phyloP scores from a whole-genome alignment of 1,284 basidiomycete genomes.

The Ustilago curta region DNA sequence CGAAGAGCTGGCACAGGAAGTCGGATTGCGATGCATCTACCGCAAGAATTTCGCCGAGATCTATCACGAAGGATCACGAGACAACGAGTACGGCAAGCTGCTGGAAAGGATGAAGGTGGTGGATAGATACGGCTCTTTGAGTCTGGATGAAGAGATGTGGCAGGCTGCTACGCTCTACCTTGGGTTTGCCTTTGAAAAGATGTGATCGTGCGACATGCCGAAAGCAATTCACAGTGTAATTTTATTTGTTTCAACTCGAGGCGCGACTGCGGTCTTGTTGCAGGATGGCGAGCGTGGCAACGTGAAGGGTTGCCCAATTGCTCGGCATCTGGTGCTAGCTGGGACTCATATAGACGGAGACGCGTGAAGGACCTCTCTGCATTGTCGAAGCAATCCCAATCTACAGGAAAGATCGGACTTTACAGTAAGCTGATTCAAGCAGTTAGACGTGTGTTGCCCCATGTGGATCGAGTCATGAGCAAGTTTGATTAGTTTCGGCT shows the following conservation, averaged over 20 bases:
- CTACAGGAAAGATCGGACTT: not conserved
- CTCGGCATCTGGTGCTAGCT: too few species aligned
- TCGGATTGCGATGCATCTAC: slow-evolving; percentile 81
- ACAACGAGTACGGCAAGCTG: slow-evolving; percentile 38
- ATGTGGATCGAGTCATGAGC: slow-evolving; percentile 13
- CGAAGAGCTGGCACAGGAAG: slow-evolving; percentile 83
- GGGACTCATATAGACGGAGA: not conserved
- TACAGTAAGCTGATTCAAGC: too few species aligned
- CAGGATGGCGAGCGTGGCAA: too few species aligned
- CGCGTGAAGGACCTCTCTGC: too few species aligned
- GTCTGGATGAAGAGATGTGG: slow-evolving; percentile 63
- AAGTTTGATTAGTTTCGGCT: too few species aligned
- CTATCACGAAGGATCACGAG: slow-evolving; percentile 48
- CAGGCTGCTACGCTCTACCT: slow-evolving; percentile 62
- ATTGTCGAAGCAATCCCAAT: not conserved
- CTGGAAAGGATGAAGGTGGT: slow-evolving; percentile 57
- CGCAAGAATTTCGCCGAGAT: slow-evolving; percentile 79
- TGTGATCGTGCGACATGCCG: slow-evolving; percentile 8
- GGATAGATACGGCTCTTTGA: slow-evolving; percentile 39
- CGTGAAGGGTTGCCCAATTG: too few species aligned
- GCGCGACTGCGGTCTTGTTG: too few species aligned
- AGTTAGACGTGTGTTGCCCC: not conserved
- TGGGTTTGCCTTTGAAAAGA: slow-evolving; percentile 66
- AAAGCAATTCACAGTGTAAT: slow-evolving; percentile 4
- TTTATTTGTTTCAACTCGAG: slow-evolving; percentile 2